Evolutionary conservation across 192 early-diverging fungal genomes (phyloP).

Genomic region (Backusella australiensis): DNA sequence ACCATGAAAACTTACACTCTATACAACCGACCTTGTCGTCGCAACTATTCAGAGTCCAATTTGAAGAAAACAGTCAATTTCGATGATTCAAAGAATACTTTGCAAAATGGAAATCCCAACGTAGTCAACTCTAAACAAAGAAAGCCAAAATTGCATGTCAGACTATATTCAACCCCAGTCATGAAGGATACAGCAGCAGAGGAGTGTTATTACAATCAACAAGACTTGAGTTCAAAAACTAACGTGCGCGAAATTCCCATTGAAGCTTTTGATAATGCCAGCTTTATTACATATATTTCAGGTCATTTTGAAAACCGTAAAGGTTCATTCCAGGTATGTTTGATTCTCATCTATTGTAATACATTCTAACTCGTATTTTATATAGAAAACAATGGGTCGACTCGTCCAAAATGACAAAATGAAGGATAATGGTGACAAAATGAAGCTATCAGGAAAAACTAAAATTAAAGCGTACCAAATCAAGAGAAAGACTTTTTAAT

Average conservation of each 20-base stretch:
- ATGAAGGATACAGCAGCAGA: background rate
- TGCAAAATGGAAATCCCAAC: background rate
- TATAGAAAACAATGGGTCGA: background rate
- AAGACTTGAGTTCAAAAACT: background rate
- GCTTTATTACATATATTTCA: background rate
- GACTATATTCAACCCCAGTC: background rate
- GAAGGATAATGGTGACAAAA: background rate
- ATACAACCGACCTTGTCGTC: background rate
- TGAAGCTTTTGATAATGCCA: background rate
- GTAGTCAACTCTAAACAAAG: background rate
- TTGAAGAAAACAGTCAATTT: background rate
- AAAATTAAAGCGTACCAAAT: background rate
- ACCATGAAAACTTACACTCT: background rate
- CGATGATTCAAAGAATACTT: background rate
- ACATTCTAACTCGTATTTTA: background rate
- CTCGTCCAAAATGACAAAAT: background rate
- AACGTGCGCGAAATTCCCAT: background rate
- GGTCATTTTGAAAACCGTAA: background rate
- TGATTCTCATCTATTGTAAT: background rate
- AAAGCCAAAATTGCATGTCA: background rate
- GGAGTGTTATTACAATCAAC: background rate
- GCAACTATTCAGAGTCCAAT: background rate
- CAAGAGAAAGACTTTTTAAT: background rate
- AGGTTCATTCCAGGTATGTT: background rate
- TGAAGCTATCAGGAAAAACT: background rate